Base-by-base conservation (phyloP, 2,329 filamentous ascomycete species). In the Coniochaeta hoffmannii region DNA sequence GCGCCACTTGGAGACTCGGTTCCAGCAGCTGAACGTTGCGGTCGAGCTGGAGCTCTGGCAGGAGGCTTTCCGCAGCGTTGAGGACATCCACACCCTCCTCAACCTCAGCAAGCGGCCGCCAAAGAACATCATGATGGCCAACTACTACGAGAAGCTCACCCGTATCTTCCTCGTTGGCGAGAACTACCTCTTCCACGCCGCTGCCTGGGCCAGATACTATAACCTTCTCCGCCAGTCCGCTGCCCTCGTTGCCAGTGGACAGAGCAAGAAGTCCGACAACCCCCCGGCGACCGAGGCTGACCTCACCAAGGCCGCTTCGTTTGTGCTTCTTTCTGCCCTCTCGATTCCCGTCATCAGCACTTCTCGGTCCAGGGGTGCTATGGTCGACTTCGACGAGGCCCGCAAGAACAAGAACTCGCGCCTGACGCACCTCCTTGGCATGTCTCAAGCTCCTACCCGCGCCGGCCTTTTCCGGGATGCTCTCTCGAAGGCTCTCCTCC, bases 111-210 rank as follows among this genome's bases (percentile, higher is more conserved):
- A 97, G 83, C 89, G 94, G 55, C 92, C 92, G 36, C 88, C 94
- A 55, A 97, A 97, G 87, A 97, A 97, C 71, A 81, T 97, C 69
- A 97, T 99, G 94, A 99, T 99, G 94, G 94, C 94, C 76, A 99
- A 97, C 79, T 99, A 99, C 82, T 99, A 97, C 75, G 94, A 99
- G 81, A 97, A 97, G 78, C 86, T 99, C 57, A 97, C 94, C 38
- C 86, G 92, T 61, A 99, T 99, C 72, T 99, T 99, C 82, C 84
- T 99, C 60, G 94, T 97, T 63, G 96, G 93, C 72, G 94, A 97
- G 77, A 99, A 99, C 80, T 97, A 97, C 72, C 86, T 99, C 49
- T 99, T 99, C 86, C 94, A 99, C 70, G 94, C 94, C 63, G 94
- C 94, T 55, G 91, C 94, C 59, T 99, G 91, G 90, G 95, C 91